Percentiles rank a stretch among this genome's conserved stretches.
These are phyloP conservation scores for Rhodamnia rubescens DNA, from an alignment of 345 rosid genomes.

Conservation along the genomic window DNA sequence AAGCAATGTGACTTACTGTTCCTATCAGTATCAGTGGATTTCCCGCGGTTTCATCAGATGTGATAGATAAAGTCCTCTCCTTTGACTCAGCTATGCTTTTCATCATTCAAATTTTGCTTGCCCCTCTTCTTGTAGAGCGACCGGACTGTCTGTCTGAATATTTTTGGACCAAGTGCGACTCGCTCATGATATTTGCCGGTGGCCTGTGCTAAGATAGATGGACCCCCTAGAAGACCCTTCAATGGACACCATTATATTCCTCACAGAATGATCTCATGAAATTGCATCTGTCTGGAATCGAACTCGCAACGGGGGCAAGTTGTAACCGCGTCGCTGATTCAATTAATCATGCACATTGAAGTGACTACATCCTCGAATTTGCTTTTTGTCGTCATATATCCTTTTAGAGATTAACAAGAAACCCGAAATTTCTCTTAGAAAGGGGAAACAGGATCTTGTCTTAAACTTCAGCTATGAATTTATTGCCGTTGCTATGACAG, in stretches of 20 bases:
- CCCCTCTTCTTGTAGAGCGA: background rate
- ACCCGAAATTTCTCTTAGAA: no score
- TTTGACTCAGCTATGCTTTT: background rate
- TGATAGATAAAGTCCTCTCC: background rate
- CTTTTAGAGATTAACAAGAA: background rate
- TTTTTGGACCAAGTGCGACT: background rate
- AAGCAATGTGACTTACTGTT: background rate
- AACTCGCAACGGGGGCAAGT: background rate
- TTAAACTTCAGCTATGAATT: background rate
- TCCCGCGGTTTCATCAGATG: background rate
- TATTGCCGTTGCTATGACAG: background rate
- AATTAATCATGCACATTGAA: background rate
- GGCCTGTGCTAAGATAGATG: background rate
- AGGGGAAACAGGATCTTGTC: background rate
- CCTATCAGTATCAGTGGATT: background rate
- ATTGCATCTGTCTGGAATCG: background rate
- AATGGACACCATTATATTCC: background rate
- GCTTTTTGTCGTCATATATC: background rate
- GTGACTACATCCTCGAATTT: background rate
- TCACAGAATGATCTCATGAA: background rate
- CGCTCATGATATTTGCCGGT: background rate
- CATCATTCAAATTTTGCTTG: background rate
- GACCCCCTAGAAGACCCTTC: background rate
- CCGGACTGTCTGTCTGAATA: background rate
- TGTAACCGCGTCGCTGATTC: background rate